Percentiles rank a stretch among this genome's conserved stretches.
Conservation (phyloP, 257 asterid genomes). For the Nicotiana benthamiana region DNA sequence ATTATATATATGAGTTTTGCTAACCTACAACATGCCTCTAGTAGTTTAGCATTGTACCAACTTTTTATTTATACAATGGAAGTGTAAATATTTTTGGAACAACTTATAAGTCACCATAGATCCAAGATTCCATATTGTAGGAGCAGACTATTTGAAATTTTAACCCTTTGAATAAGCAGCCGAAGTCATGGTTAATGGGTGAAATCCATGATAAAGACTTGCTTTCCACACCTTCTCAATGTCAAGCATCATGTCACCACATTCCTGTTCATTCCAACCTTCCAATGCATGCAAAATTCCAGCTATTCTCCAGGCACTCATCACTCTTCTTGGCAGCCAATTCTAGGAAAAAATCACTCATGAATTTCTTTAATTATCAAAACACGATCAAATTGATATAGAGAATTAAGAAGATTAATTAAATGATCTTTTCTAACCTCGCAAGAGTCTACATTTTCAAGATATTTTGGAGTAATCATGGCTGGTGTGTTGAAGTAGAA, state of each 20-base stretch:
- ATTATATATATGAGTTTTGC: neutral
- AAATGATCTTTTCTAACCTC: constrained; percentile 22
- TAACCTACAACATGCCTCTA: no score
- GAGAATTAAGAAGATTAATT: neutral
- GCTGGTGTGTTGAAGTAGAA: constrained; percentile 27
- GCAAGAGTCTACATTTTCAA: constrained; percentile 31
- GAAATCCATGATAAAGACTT: constrained; percentile 59
- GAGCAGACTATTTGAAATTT: neutral
- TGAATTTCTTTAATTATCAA: neutral
- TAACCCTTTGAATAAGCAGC: neutral
- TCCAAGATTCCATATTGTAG: neutral
- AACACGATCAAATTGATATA: neutral
- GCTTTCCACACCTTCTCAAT: constrained; percentile 63
- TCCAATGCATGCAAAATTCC: constrained; percentile 66
- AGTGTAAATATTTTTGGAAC: neutral
- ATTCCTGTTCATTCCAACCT: constrained; percentile 69
- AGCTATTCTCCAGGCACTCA: constrained; percentile 76
- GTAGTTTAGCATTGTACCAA: no score
- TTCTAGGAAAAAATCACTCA: constrained; percentile 32
- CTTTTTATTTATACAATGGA: no score
- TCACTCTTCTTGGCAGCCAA: constrained; percentile 78
- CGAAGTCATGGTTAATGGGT: constrained; percentile 20
- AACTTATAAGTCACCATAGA: neutral
- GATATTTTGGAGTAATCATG: constrained; percentile 30
- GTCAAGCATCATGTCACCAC: constrained; percentile 55